Base-by-base conservation (phyloP, 148 eudicot genomes). In the Suaeda aralocaspica region DNA sequence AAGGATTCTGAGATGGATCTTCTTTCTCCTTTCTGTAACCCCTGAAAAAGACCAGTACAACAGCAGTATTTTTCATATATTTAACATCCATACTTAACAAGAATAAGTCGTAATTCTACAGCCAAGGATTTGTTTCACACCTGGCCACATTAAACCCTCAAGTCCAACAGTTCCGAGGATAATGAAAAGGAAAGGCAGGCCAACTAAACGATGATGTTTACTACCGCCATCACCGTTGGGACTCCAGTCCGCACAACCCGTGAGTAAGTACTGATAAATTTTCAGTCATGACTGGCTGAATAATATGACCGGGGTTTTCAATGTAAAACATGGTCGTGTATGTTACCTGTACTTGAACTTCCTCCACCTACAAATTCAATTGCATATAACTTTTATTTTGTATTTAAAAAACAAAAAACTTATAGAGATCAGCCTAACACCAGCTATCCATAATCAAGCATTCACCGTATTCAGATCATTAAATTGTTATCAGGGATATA, bases 231-330 rank as follows among this genome's bases (percentile, higher is more conserved):
- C 12, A 74, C 64, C 64, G 74, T 81, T 44, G 86, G 82, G 57
- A 83, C 88, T 49, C 92, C 91, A 64, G 69, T 84, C 74, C 82
- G 82, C 79, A 86, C 86, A 42, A 90, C 96, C 72, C 74, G 77
- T 34, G 84, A 70, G 75, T 76, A 69, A 22, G 82, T 16, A 53
- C 53, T 82, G 80, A 58, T 66, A 33, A 53, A 33, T 51, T 28
- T 46, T 44, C 44, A 70, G 25, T 15, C 29, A 68, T 67, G 29
- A 39, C 63, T 26, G 6, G 62, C 15, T 13, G 29, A 25, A 66
- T 28, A 56, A 42, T 13, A 41, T 52, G 41, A 39, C 25, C 9
- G 33, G 66, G 44, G 41, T 28, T 48, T n/a, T 6, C n/a, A 57
- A 30, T 16, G 9, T 52, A 7, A 53, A 10, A 49, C 21, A 2